A percentile compares a stretch with the other conserved stretches of the same genome.
Conservation (phyloP, 140 eudicot species). For the Cichorium intybus region DNA sequence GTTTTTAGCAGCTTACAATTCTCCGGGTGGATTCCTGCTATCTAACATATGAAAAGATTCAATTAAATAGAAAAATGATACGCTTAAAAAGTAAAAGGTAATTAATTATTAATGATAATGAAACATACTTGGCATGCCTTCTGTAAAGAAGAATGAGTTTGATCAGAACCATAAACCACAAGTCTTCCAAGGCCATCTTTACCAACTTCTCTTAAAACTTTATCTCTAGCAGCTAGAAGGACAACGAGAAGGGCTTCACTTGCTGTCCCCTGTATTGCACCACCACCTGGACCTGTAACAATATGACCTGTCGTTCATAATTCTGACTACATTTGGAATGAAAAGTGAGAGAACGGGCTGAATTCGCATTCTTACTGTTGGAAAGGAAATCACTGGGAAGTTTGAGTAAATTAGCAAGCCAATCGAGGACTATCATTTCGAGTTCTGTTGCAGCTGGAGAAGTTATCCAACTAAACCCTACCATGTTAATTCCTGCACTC, state of each 20-base stretch:
- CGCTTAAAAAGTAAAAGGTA: neutral
- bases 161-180: conserved; percentile 92
- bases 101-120: neutral
- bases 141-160: conserved; percentile 81
- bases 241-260: conserved; percentile 97
- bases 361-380: conserved; percentile 43
- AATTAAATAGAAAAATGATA: neutral
- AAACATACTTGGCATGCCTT: conserved; percentile 90
- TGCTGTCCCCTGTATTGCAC: conserved; percentile 97
- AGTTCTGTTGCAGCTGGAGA: conserved; percentile 99
- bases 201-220: conserved; percentile 64
- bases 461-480: conserved; percentile 97
- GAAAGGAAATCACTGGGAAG: conserved; percentile 83
- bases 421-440: conserved; percentile 90
- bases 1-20: conserved; percentile 72
- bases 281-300: conserved; percentile 86
- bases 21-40: conserved; percentile 84
- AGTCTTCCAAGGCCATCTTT: conserved; percentile 72
- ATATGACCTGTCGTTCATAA: neutral
- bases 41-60: conserved; percentile 41
- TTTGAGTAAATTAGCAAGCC: conserved; percentile 92
- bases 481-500: conserved; percentile 98
- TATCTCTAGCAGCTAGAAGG: conserved; percentile 88
- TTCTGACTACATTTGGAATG: neutral
- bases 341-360: neutral